A percentile compares a stretch with the other conserved stretches of the same genome.
These are phyloP conservation scores for Rhizoclosmatium globosum DNA, from an alignment of 192 early-diverging fungal species.

Conservation along the genomic window DNA sequence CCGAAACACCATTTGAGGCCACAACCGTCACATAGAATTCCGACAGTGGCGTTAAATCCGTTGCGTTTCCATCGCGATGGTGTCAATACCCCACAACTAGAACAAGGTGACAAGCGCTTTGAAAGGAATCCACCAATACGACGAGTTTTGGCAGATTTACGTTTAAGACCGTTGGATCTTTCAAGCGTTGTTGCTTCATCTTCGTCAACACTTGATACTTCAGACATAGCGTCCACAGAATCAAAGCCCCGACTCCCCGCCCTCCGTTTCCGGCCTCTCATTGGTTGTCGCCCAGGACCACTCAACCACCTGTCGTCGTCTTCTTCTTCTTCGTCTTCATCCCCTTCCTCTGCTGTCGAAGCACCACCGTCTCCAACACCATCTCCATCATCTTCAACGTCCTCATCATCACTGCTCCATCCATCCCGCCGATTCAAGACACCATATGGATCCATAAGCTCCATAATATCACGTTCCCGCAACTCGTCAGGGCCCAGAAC, in stretches of 20 bases:
- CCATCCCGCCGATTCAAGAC: background rate
- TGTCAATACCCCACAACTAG: slow-evolving; percentile 1
- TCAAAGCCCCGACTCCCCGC: background rate
- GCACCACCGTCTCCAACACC: background rate
- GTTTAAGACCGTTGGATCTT: no score
- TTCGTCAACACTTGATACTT: slow-evolving; percentile 2
- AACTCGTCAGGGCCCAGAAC: background rate
- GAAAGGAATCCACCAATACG: no score
- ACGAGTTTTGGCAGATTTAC: no score
- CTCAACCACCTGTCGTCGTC: background rate
- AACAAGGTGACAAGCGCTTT: background rate
- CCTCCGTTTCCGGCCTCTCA: no score
- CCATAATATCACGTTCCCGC: slow-evolving; percentile 8
- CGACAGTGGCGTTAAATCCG: background rate
- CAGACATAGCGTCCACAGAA: background rate
- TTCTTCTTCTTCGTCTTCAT: background rate
- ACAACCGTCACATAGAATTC: slow-evolving; percentile 31
- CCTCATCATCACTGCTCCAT: background rate
- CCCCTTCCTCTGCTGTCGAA: background rate
- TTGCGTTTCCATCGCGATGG: slow-evolving; percentile 9
- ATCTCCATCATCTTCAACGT: background rate
- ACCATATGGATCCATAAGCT: slow-evolving; percentile 41
- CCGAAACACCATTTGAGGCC: slow-evolving; percentile 27
- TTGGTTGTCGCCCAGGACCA: background rate
- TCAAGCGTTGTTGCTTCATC: background rate